phyloP scores from a whole-genome alignment of 2,329 filamentous ascomycete genomes.

The Ustulina deusta region DNA sequence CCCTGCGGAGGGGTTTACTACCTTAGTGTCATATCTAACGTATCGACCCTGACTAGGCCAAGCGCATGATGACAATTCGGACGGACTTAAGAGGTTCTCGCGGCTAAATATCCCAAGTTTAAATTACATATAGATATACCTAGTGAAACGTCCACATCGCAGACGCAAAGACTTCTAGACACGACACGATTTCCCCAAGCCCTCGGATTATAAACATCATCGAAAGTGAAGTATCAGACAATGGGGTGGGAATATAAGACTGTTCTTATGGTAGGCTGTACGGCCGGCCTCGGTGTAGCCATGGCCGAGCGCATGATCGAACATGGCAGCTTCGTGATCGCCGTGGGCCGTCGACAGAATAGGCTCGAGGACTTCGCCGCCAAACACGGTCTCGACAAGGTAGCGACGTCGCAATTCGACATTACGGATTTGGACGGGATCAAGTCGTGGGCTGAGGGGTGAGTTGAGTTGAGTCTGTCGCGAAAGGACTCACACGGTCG shows the following conservation, averaged over 20 bases:
- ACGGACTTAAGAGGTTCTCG: background rate
- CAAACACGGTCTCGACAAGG: slow-evolving; percentile 59
- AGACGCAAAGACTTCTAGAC: background rate
- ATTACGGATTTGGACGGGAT: slow-evolving; percentile 57
- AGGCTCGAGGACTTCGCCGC: slow-evolving; percentile 63
- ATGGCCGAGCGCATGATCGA: slow-evolving; percentile 54
- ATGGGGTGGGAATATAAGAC: slow-evolving; percentile 50
- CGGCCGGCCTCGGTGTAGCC: slow-evolving; percentile 48
- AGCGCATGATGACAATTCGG: background rate
- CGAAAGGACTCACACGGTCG: background rate
- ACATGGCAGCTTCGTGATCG: slow-evolving; percentile 64
- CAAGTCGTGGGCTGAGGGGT: slow-evolving; percentile 56
- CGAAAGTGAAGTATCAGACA: background rate
- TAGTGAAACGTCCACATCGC: background rate
- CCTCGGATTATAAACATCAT: background rate
- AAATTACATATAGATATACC: background rate
- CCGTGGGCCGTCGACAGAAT: slow-evolving; percentile 66
- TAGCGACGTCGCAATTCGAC: slow-evolving; percentile 58
- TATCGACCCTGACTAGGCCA: background rate
- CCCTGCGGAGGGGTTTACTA: slow-evolving; percentile 1
- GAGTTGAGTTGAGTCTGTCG: slow-evolving; percentile 38
- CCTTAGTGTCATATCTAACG: background rate
- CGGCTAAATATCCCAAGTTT: slow-evolving; percentile 24
- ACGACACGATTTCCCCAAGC: background rate
- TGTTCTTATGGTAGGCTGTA: slow-evolving; percentile 49